Conservation (phyloP, 148 eudicot species). For the Rhododendron simsii region DNA sequence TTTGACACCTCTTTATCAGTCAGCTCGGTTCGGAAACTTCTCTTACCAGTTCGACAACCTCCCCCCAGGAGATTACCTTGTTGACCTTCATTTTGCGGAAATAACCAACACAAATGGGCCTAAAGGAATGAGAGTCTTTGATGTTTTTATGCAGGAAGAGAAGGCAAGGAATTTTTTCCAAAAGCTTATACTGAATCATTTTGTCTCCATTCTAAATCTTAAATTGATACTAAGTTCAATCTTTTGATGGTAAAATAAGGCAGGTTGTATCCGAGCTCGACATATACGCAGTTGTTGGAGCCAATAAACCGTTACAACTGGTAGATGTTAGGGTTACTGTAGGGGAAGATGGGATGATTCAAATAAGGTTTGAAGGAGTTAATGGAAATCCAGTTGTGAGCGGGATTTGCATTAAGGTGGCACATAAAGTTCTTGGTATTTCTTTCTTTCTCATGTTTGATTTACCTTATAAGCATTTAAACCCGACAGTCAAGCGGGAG, state of each 20-base stretch:
- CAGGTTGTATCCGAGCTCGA: constrained; percentile 68
- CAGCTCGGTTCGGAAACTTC: constrained; percentile 56
- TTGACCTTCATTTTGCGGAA: constrained; percentile 65
- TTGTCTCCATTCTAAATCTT: background rate
- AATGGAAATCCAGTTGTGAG: constrained; percentile 48
- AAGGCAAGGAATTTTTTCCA: constrained; percentile 34
- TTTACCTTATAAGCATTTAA: background rate
- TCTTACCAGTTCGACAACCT: constrained; percentile 42
- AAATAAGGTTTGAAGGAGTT: constrained; percentile 50
- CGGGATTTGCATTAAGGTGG: constrained; percentile 61
- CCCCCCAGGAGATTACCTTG: constrained; percentile 47
- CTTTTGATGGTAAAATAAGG: constrained; percentile 13
- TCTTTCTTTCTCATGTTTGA: constrained; percentile 2
- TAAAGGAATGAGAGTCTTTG: constrained; percentile 58
- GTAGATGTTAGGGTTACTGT: constrained; percentile 45
- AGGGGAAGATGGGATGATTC: constrained; percentile 41
- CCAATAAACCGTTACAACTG: constrained; percentile 55
- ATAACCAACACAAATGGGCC: constrained; percentile 58
- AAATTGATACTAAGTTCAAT: background rate
- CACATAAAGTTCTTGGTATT: constrained; percentile 52
- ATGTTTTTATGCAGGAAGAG: constrained; percentile 61
- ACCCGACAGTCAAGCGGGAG: background rate
- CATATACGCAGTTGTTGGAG: constrained; percentile 60
- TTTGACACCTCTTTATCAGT: constrained; percentile 48
- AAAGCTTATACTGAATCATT: background rate